phyloP scores from a whole-genome alignment of 352 stramenopile species.

The Phytophthora cajani region DNA sequence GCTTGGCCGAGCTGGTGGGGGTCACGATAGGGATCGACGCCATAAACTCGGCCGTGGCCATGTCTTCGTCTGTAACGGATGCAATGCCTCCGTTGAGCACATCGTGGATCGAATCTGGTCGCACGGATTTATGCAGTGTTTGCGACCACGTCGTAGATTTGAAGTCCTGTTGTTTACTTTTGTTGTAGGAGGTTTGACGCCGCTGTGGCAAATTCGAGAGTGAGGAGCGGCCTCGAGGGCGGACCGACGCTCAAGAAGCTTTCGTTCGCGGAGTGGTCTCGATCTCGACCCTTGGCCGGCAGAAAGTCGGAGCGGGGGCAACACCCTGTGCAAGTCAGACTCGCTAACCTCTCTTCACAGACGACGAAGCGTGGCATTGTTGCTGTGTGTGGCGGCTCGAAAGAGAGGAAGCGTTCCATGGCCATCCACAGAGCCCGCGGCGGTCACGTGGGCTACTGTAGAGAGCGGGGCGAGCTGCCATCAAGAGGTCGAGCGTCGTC shows the following conservation, averaged over 20 bases:
- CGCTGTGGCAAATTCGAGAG: slow-evolving; percentile 1
- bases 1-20: slow-evolving; percentile 10
- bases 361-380: background rate
- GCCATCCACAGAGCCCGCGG: slow-evolving; percentile 2
- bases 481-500: no score
- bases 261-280: slow-evolving; percentile 1
- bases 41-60: slow-evolving; percentile 14
- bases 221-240: background rate
- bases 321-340: background rate
- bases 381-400: background rate
- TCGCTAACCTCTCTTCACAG: background rate
- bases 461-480: background rate
- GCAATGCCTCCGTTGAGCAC: no score
- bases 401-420: slow-evolving; percentile 2
- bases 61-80: no score
- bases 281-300: background rate
- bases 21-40: slow-evolving; percentile 8
- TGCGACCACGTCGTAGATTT: no score
- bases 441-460: background rate
- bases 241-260: background rate
- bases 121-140: no score
- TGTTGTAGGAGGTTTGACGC: slow-evolving; percentile 16
- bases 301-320: background rate
- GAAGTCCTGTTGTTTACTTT: no score
- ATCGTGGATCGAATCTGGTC: no score